Conservation (phyloP, 208 protist genomes). For the Sergeia podlipaevii region DNA sequence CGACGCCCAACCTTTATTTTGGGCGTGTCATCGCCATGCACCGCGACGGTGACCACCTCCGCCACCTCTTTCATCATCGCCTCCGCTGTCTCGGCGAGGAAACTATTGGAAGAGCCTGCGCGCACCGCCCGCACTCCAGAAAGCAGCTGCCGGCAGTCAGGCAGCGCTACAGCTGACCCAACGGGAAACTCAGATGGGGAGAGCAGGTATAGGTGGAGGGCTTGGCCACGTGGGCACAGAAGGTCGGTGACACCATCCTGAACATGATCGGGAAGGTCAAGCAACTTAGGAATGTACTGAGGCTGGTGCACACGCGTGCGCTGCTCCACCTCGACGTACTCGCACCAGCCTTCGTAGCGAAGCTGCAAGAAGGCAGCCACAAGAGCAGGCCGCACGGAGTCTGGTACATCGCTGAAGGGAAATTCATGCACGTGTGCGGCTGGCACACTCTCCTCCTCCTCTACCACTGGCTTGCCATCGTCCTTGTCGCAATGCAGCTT, state of each 20-base stretch:
- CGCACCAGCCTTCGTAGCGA: conserved; percentile 52
- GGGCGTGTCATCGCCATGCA: conserved; percentile 2
- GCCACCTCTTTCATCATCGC: conserved; percentile 7
- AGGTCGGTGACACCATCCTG: conserved; percentile 18
- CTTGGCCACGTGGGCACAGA: conserved; percentile 52
- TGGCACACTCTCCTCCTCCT: not conserved
- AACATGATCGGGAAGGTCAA: conserved; percentile 27
- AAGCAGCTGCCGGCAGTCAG: conserved; percentile 20
- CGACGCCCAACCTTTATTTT: too few relatives aligned
- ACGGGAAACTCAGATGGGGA: conserved; percentile 31
- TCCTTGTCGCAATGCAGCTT: too few relatives aligned
- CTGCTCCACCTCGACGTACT: conserved; percentile 60
- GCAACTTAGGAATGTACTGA: conserved; percentile 23
- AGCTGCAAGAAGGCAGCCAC: conserved; percentile 33
- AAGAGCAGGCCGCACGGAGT: not conserved
- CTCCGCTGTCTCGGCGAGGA: conserved; percentile 33
- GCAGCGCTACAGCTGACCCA: conserved; percentile 41
- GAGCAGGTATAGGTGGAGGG: conserved; percentile 41
- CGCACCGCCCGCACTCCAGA: conserved; percentile 7
- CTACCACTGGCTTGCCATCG: not conserved
- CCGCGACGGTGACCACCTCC: conserved; percentile 11
- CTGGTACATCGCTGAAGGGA: not conserved
- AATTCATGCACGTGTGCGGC: not conserved
- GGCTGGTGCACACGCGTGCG: conserved; percentile 35
- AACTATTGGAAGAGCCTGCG: conserved; percentile 38